These are phyloP conservation scores for Aspergillus caelatus DNA, from an alignment of 2,329 filamentous ascomycete genomes.

Conservation along the genomic window DNA sequence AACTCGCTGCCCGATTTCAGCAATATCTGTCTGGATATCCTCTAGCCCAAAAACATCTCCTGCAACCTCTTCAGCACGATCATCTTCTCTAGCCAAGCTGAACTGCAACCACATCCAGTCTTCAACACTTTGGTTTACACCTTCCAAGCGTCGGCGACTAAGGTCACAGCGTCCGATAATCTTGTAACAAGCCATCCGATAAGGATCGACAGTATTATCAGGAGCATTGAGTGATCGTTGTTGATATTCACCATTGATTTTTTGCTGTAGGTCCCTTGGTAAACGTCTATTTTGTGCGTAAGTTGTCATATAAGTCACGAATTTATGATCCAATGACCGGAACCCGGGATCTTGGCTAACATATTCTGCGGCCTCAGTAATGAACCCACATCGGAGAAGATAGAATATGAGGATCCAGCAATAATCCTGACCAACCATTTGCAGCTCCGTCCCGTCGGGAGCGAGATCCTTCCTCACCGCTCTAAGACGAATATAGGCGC, in stretches of 20 bases:
- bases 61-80: slow-evolving; percentile 63
- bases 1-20: slow-evolving; percentile 86
- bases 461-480: slow-evolving; percentile 80
- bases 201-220: slow-evolving; percentile 87
- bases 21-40: slow-evolving; percentile 76
- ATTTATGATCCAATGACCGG: slow-evolving; percentile 86
- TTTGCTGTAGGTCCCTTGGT: slow-evolving; percentile 76
- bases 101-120: slow-evolving; percentile 72
- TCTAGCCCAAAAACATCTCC: slow-evolving; percentile 65
- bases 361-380: slow-evolving; percentile 82
- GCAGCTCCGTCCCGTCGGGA: slow-evolving; percentile 76
- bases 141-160: slow-evolving; percentile 58
- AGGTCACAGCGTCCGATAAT: slow-evolving; percentile 80
- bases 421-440: slow-evolving; percentile 78
- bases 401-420: slow-evolving; percentile 96
- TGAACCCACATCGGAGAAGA: slow-evolving; percentile 80
- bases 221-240: slow-evolving; percentile 82
- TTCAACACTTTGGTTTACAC: slow-evolving; percentile 62
- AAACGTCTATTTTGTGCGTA: slow-evolving; percentile 82
- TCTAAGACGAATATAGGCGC: slow-evolving; percentile 85
- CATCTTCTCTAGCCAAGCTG: slow-evolving; percentile 63
- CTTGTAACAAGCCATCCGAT: slow-evolving; percentile 97
- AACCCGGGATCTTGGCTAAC: slow-evolving; percentile 81
- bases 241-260: slow-evolving; percentile 87
- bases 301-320: slow-evolving; percentile 81